These are phyloP conservation scores for Globisporangium orthogonon DNA, from an alignment of 352 stramenopile genomes.

Conservation along the genomic window DNA sequence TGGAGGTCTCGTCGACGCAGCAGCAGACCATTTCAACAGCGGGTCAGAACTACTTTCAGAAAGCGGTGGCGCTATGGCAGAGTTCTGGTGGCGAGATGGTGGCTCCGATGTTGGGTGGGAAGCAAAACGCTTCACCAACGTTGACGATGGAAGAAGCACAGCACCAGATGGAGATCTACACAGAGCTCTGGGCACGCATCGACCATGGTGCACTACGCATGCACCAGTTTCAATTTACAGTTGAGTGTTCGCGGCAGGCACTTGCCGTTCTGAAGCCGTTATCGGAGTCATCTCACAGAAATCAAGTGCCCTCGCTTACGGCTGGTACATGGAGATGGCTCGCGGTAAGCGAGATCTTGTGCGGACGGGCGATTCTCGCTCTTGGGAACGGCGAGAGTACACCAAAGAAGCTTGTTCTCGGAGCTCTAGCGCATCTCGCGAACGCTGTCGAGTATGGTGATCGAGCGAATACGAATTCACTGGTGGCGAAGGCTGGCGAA, in stretches of 20 bases:
- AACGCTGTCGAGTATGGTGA: conserved; percentile 33
- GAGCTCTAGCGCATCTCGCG: conserved; percentile 50
- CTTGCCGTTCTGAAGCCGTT: conserved; percentile 13
- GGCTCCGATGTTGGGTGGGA: conserved; percentile 11
- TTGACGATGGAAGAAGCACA: conserved; percentile 45
- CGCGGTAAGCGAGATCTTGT: conserved; percentile 54
- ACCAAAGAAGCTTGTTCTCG: conserved; percentile 41
- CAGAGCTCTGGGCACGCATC: conserved; percentile 69
- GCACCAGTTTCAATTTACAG: conserved; percentile 36
- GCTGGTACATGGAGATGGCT: conserved; percentile 58
- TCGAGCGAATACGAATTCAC: conserved; percentile 11
- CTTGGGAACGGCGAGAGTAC: conserved; percentile 32
- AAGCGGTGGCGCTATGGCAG: conserved; percentile 47
- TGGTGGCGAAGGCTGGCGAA: conserved; percentile 49
- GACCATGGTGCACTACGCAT: conserved; percentile 51
- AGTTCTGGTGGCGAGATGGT: conserved; percentile 26
- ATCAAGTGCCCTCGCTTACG: background rate
- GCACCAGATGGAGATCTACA: conserved; percentile 51
- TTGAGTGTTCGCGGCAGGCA: conserved; percentile 45
- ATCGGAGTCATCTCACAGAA: conserved; percentile 13
- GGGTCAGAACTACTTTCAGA: conserved; percentile 36
- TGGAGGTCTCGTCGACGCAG: conserved; percentile 32
- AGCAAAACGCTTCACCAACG: conserved; percentile 5
- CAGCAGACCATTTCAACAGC: background rate
- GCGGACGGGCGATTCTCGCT: conserved; percentile 40